Evolutionary conservation across 1,139 yeast genomes (phyloP), one percentile per base, ranked within the genome.

Genomic region (Magnusiomyces suaveolens): DNA sequence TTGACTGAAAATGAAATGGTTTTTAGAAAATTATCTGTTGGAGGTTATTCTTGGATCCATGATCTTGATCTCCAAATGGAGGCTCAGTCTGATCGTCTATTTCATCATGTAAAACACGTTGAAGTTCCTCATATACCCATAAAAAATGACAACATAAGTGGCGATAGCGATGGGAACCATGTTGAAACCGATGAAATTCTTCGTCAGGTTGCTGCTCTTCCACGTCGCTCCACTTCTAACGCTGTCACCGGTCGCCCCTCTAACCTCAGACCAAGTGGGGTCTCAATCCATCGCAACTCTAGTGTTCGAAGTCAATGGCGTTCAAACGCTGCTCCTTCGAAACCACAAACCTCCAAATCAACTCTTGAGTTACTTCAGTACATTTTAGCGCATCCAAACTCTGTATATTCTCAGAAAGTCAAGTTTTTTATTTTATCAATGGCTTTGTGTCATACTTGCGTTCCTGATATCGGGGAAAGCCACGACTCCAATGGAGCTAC

Each of bases 1-100:
- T 76, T 94, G 58, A 94, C 99, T 0, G 96, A 89, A 64, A 89
- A 89, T 66, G 72, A 81, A 62, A 89, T 89, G 97, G 72, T 88
- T 29, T 89, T 89, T 66, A 75, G 95, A 52, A 88, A 87, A 63
- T 79, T 89, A 60, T 81, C 92, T 24, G 83, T 89, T 3, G 85
- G 87, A 57, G 99, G 99, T 1, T 78, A 84, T 3, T 82, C 95
- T 4, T 92, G 97, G 96, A 65, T 83, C 8, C 98, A 92, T 70
- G 89, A 84, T 61, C 69, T 83, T 26, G 92, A 83, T 61, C 59
- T 77, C 10, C 68, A 76, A 59, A 62, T 73, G 43, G 61, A 43
- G 18, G 43, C 52, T 24, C 50, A 50, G 16, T 26, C 46, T 24
- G 26, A 36, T 26, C 24, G 24, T n/a, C 33, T 48, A n/a, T 52